Evolutionary conservation across 768 basidiomycete species (phyloP), one percentile per base, ranked within the genome.

Genomic region (Boletus patriciae): DNA sequence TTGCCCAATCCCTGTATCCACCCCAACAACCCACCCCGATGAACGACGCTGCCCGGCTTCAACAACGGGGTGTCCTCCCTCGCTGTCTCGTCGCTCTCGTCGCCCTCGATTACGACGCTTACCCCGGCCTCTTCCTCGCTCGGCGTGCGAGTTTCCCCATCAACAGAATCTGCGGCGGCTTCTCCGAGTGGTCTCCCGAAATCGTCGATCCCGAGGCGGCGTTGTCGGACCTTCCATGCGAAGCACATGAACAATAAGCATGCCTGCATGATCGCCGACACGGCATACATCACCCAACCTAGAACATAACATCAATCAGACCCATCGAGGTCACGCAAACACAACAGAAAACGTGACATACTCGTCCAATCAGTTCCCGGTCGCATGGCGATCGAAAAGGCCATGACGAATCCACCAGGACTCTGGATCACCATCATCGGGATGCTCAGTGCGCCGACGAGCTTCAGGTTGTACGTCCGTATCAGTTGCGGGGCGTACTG

Each of bases 371-470:
- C 86, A 0, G 90, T 92, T 0, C 87, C 88, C 2, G 88, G 88
- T 54, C 90, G 76, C 25, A 91, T 73, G 8, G 87, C 90, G 54
- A 94, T 90, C 60, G 86, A 90, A 5, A 87, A 59, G 7, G 92
- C 88, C 87, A 98, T 95, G n/a, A 92, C 68, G 4, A 91, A 76
- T 1, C 90, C 88, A 4, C 94, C 95, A 4, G 94, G 94, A 13
- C 85, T 92, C 73, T 98, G 96, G 16, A 99, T 91, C 46, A 84
- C 74, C 96, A 99, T 98, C 85, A 93, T 98, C 1, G 90, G 88
- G 54, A 99, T 90, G 66, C 92, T 94, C 16, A 98, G 77, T 0
- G 94, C 93, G 3, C 96, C 96, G 10, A 98, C 94, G 13, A 96
- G 81, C 66, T 86, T 88, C 31, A 81, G 72, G 6, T 74, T 76